These are phyloP conservation scores for Claviceps humidiphila DNA, from an alignment of 2,329 filamentous ascomycete genomes.

Conservation along the genomic window DNA sequence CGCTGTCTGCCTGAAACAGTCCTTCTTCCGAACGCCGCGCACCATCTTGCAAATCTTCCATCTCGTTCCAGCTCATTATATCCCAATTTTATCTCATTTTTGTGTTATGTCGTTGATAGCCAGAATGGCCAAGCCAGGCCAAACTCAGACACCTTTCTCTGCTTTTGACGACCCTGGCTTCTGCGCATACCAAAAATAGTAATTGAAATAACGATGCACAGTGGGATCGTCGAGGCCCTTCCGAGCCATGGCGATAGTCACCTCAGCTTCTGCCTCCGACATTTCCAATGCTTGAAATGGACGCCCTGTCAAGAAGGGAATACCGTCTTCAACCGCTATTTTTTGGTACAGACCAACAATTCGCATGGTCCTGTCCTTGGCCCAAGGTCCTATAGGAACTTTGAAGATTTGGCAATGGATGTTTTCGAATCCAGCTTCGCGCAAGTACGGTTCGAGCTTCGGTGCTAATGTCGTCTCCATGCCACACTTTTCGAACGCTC, in stretches of 20 bases:
- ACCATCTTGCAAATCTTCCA: too few relatives aligned
- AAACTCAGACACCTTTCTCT: not conserved
- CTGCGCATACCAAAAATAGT: conserved; percentile 25
- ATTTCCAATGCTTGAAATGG: conserved; percentile 19
- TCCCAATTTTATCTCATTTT: too few relatives aligned
- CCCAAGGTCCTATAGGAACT: conserved; percentile 25
- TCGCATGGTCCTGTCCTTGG: conserved; percentile 18
- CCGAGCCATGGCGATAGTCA: conserved; percentile 14
- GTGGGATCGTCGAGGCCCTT: conserved; percentile 14
- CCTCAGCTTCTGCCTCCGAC: conserved; percentile 16
- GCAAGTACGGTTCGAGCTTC: conserved; percentile 7
- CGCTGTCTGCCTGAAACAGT: too few relatives aligned
- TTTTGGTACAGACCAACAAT: conserved; percentile 26
- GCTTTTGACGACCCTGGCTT: conserved; percentile 10
- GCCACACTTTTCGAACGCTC: conserved; percentile 9
- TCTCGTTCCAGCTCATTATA: too few relatives aligned
- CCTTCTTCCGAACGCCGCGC: too few relatives aligned
- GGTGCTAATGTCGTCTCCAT: conserved; percentile 9
- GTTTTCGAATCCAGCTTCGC: conserved; percentile 10
- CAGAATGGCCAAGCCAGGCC: not conserved
- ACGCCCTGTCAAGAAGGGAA: conserved; percentile 22
- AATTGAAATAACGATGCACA: conserved; percentile 23
- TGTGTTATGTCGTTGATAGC: too few relatives aligned
- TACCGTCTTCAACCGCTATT: conserved; percentile 21
- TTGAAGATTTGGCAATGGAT: conserved; percentile 22